Base-by-base conservation (phyloP, 1,284 basidiomycete genomes). In the Cryptococcus floricola region DNA sequence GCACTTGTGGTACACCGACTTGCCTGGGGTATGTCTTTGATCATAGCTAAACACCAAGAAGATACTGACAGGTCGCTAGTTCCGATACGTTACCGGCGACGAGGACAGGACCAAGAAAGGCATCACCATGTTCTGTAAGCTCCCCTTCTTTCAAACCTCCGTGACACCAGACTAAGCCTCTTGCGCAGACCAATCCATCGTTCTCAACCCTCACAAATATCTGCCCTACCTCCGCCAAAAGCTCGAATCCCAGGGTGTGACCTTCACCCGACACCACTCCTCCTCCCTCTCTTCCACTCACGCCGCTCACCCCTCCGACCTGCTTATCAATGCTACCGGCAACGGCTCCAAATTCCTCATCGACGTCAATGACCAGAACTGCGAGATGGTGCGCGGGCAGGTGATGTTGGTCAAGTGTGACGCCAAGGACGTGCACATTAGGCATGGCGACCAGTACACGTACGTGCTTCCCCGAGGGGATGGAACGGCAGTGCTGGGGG, bases 381-480 rank as follows among this genome's bases (percentile, higher is more conserved):
- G 45, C 19, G n/a, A 54, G 45, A 38, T 41, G 47, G 39, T 49
- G 19, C 12, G 53, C 6, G 47, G 53, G 8, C 54, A 56, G 48
- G 47, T 48, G 16, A 53, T 59, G 31, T 38, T 59, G 41, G 55
- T 59, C 39, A 48, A 49, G 10, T 47, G 45, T 27, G 37, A 46
- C 12, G 41, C 37, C 7, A 19, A 39, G n/a, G 57, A 42, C 8
- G 45, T 58, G 19, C 57, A 58, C 27, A 58, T 58, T 31, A 42
- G 48, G 9, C 53, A 58, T 31, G 52, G 46, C 8, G 44, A 55
- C 1, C 48, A 58, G 23, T 58, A 58, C 49, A 58, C 57, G 5
- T 58, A 58, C 28, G 47, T 53, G 31, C 41, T 58, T 2, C 53
- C 57, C n/a, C 48, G 57, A 16, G 53, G 57, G 16, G 57, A 58